Base-by-base conservation (phyloP, 2,329 filamentous ascomycete species). In the Claviceps sp. region DNA sequence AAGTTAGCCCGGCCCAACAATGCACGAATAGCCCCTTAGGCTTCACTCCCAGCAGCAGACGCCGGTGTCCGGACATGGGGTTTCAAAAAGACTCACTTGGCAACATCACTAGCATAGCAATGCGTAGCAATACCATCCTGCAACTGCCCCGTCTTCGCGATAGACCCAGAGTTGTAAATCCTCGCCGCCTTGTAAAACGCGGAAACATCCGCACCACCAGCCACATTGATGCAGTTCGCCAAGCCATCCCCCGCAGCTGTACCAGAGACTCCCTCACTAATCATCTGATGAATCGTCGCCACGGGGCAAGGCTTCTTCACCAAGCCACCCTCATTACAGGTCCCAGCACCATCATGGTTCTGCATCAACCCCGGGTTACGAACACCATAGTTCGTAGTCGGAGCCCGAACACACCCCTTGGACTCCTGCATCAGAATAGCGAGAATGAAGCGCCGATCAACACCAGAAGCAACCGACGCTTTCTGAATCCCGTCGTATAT, bases 51-150 rank as follows among this genome's bases (percentile, higher is more conserved):
- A 8, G 40, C 20, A 20, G 40, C 40, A n/a, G n/a, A 7, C 7
- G 2, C 7, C 8, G 4, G 16, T 2, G 20, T 20, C 20, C 20
- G 20, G 20, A 20, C 20, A 38, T 14, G 24, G 24, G 5, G 24
- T 24, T 26, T 26, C 7, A 48, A 47, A 14, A 30, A 30, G 34
- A 36, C 46, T 48, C 20, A 48, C 46, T 37, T 38, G 6, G 76
- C 75, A 55, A 78, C 64, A 55, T 78, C 75, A 18, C 64, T 68
- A 8, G 69, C 65, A 59, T 79, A 79, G 64, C 73, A 77, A 55
- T 69, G 67, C 18, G 73, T 75, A 36, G 66, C 69, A 59, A 72
- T 64, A 44, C 45, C 49, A 30, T 70, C 70, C 51, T 66, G 63
- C 42, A 68, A 64, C 6, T 71, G 60, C 55, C 72, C 65, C 5